Evolutionary conservation across 768 basidiomycete genomes (phyloP).

Genomic region (Leccinum olivaceopallidum): DNA sequence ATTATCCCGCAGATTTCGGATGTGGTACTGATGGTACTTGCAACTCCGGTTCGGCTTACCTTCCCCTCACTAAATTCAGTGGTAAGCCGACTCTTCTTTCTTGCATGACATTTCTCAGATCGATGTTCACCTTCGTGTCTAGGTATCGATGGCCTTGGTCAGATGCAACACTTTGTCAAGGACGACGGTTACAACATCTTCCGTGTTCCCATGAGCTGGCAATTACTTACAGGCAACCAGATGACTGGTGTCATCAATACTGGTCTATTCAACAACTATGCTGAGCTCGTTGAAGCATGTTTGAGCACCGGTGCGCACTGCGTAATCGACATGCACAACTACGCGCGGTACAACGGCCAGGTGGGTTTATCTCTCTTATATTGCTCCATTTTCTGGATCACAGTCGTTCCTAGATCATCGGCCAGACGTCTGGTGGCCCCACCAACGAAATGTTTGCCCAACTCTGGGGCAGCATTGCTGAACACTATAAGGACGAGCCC

Average conservation of each 20-base stretch:
- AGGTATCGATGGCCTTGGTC: conserved; percentile 35
- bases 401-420: conserved; percentile 44
- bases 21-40: conserved; percentile 47
- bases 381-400: background rate
- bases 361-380: conserved; percentile 22
- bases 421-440: conserved; percentile 54
- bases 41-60: conserved; percentile 38
- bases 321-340: conserved; percentile 62
- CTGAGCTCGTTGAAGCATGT: conserved; percentile 43
- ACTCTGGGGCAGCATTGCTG: conserved; percentile 54
- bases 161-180: conserved; percentile 61
- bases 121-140: background rate
- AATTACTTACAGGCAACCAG: conserved; percentile 44
- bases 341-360: conserved; percentile 53
- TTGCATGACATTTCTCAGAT: background rate
- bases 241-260: conserved; percentile 42
- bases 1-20: conserved; percentile 41
- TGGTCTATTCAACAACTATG: conserved; percentile 48
- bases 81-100: conserved; percentile 28
- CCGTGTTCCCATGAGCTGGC: conserved; percentile 64
- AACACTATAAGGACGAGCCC: conserved; percentile 42
- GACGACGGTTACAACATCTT: conserved; percentile 57
- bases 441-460: conserved; percentile 52
- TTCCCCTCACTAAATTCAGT: conserved; percentile 46
- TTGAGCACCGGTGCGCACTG: conserved; percentile 51